Percentiles rank a stretch among this genome's conserved stretches.
Conservation (phyloP, 2,329 filamentous ascomycete genomes). For the Exophiala phaeomuriformis region DNA sequence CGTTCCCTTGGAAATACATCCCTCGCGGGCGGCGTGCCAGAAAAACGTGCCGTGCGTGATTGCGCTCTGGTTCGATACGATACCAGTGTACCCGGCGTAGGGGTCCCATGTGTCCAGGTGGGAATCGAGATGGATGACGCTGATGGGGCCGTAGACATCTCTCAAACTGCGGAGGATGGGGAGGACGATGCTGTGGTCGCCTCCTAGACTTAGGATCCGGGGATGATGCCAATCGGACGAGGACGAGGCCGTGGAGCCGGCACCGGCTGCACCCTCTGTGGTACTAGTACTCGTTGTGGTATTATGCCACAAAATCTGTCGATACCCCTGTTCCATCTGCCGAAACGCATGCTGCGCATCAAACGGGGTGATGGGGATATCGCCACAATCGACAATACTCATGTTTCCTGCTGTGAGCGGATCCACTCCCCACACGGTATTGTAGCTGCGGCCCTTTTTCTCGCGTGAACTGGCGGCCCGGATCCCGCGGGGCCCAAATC, state of each 20-base stretch:
- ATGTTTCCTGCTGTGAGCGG: conserved; percentile 25
- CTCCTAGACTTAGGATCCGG: conserved; percentile 65
- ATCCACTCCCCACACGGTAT: conserved; percentile 28
- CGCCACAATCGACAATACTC: conserved; percentile 72
- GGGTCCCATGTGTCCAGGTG: conserved; percentile 63
- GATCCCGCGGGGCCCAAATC: conserved; percentile 32
- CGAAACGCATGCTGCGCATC: conserved; percentile 74
- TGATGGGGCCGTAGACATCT: conserved; percentile 61
- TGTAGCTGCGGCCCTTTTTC: conserved; percentile 30
- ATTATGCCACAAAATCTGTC: conserved; percentile 61
- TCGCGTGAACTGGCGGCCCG: conserved; percentile 30
- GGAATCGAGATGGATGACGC: conserved; percentile 57
- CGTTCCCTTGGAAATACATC: conserved; percentile 68
- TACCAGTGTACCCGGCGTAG: conserved; percentile 72
- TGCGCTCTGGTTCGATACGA: conserved; percentile 64
- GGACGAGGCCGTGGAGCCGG: no score
- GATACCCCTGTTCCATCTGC: conserved; percentile 81
- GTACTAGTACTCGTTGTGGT: conserved; percentile 40
- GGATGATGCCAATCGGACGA: conserved; percentile 60
- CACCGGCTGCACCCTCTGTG: no score
- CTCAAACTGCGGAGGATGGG: conserved; percentile 51
- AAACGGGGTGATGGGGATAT: conserved; percentile 79
- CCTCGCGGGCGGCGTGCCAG: conserved; percentile 72
- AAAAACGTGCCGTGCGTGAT: conserved; percentile 90
- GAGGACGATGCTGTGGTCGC: conserved; percentile 40